Conservation (phyloP, 371 early-diverging fungal species). For the Amoeboaphelidium occidentale region DNA sequence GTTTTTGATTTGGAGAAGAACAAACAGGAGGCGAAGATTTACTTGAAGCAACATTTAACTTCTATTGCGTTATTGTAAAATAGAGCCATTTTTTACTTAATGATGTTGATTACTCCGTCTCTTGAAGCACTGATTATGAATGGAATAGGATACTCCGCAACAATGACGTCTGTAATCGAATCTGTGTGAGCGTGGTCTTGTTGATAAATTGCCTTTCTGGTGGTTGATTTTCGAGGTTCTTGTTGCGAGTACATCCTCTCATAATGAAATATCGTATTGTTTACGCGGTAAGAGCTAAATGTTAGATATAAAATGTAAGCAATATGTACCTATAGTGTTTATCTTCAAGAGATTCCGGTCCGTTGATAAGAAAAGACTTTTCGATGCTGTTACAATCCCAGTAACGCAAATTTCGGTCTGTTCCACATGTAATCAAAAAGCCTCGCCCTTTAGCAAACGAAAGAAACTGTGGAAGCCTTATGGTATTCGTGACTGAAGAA, state of each 20-base stretch:
- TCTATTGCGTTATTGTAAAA: background rate
- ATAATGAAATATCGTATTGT: conserved; percentile 14
- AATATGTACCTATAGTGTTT: conserved; percentile 9
- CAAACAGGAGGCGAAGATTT: background rate
- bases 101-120: conserved; percentile 54
- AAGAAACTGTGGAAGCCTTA: conserved; percentile 8
- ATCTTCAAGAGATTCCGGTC: conserved; percentile 28
- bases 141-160: conserved; percentile 45
- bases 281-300: background rate
- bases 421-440: conserved; percentile 49
- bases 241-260: conserved; percentile 24
- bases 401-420: conserved; percentile 54
- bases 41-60: background rate
- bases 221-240: conserved; percentile 19
- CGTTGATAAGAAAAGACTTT: conserved; percentile 39
- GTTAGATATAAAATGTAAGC: background rate
- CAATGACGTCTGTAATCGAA: conserved; percentile 35
- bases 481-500: conserved; percentile 5
- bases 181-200: conserved; percentile 26
- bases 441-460: conserved; percentile 22
- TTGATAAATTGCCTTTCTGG: conserved; percentile 6
- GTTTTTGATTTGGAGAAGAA: background rate
- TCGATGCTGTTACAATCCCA: conserved; percentile 44
- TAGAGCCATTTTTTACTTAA: conserved; percentile 9
- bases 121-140: conserved; percentile 50